A percentile compares a stretch with the other conserved stretches of the same genome.
These are phyloP conservation scores for Micromonas commoda DNA, from an alignment of 139 green algal genomes.

Conservation along the genomic window DNA sequence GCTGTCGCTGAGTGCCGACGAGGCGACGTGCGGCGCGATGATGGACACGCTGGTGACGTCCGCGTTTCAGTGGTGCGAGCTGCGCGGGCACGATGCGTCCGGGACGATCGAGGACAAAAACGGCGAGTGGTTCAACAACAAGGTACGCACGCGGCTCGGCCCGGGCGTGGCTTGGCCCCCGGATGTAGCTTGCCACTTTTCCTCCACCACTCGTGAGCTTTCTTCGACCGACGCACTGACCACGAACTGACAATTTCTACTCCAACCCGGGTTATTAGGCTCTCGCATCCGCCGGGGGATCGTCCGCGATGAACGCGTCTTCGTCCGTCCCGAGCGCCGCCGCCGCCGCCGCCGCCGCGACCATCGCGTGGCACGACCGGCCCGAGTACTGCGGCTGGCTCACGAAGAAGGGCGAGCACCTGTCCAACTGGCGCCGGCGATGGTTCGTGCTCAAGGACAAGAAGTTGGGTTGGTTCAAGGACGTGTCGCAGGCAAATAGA, in stretches of 20 bases:
- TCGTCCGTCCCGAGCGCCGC: not conserved
- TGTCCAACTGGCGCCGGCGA: slow-evolving; percentile 86
- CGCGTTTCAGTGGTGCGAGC: slow-evolving; percentile 27
- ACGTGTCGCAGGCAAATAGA: slow-evolving; percentile 60
- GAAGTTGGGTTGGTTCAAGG: slow-evolving; percentile 98
- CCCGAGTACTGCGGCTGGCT: slow-evolving; percentile 83
- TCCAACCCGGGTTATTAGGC: no score
- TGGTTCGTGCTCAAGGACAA: slow-evolving; percentile 98
- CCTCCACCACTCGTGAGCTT: no score
- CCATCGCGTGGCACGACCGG: slow-evolving; percentile 35
- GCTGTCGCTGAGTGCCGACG: not conserved
- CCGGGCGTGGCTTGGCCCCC: no score
- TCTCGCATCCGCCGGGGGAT: no score
- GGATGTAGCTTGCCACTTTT: no score
- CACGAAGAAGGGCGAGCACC: slow-evolving; percentile 90
- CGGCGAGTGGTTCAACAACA: slow-evolving; percentile 5
- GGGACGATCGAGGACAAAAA: not conserved
- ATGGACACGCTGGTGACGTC: not conserved
- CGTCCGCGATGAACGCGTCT: no score
- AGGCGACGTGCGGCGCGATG: not conserved
- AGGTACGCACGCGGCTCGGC: not conserved
- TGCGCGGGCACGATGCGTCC: not conserved
- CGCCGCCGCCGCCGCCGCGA: not conserved
- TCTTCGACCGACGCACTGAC: no score
- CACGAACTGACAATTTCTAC: no score